Percentiles rank a stretch among this genome's conserved stretches.
These are phyloP conservation scores for Centrapalus pauciflorus DNA, from an alignment of 129 eudicot genomes.

Conservation along the genomic window DNA sequence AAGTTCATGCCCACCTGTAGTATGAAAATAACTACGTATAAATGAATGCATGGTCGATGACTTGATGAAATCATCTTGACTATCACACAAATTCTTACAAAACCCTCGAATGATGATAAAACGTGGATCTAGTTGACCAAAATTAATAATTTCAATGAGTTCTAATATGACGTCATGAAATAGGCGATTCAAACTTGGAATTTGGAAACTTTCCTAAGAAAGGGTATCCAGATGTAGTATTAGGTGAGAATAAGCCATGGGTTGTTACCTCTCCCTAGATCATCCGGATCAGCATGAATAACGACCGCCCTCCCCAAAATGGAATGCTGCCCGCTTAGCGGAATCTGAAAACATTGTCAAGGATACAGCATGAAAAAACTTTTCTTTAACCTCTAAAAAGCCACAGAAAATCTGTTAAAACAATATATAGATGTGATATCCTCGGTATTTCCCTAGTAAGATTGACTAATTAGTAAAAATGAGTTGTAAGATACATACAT, in stretches of 20 bases:
- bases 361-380: not conserved
- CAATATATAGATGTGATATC: not conserved
- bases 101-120: not conserved
- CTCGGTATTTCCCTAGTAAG: not conserved
- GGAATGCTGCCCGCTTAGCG: constrained; percentile 71
- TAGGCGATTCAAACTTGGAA: not conserved
- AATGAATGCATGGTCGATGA: not conserved
- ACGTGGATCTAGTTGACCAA: not conserved
- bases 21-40: constrained; percentile 1
- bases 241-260: not conserved
- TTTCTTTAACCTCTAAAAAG: not conserved
- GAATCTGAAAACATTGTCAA: constrained; percentile 48
- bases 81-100: not conserved
- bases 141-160: not conserved
- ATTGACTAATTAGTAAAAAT: not conserved
- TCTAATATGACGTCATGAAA: not conserved
- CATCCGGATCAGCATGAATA: constrained; percentile 98
- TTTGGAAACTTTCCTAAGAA: not conserved
- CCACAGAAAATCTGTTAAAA: not conserved
- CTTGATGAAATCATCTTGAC: not conserved
- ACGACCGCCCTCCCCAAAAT: constrained; percentile 97
- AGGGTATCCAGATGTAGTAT: not conserved
- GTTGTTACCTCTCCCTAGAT: constrained; percentile 80
- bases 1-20: constrained; percentile 91
- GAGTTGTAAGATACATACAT: constrained; percentile 38